phyloP scores from a whole-genome alignment of 108 stramenopile species.

The Skeletonema marinoi region DNA sequence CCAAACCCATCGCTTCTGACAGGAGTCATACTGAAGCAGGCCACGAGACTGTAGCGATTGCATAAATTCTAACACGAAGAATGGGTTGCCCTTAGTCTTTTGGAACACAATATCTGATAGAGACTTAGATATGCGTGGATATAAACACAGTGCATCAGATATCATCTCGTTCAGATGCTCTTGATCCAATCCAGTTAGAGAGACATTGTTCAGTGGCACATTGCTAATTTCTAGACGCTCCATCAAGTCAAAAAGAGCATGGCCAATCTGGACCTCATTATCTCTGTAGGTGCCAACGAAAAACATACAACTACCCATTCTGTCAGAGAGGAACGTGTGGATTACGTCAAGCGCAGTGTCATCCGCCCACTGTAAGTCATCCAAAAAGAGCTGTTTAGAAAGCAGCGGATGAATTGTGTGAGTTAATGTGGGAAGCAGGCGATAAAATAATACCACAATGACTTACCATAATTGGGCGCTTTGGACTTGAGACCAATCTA shows the following conservation, averaged over 20 bases:
- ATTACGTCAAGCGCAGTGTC: too few species aligned
- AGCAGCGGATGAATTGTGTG: too few species aligned
- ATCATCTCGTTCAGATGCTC: slow-evolving; percentile 28
- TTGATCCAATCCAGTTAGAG: slow-evolving; percentile 16
- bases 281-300: slow-evolving; percentile 4
- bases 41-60: slow-evolving; percentile 12
- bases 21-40: slow-evolving; percentile 27
- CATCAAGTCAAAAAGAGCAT: slow-evolving; percentile 22
- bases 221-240: neutral
- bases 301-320: too few species aligned
- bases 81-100: slow-evolving; percentile 44
- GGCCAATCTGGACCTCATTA: slow-evolving; percentile 30
- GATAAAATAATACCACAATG: too few species aligned
- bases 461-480: too few species aligned
- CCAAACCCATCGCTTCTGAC: slow-evolving; percentile 39
- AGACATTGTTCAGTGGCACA: neutral
- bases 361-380: too few species aligned
- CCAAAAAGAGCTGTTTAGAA: slow-evolving; percentile 38
- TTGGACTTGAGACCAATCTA: too few species aligned
- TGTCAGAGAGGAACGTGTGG: too few species aligned
- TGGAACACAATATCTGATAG: slow-evolving; percentile 19
- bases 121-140: slow-evolving; percentile 19
- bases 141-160: slow-evolving; percentile 25
- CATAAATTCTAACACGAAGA: slow-evolving; percentile 32
- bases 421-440: too few species aligned